phyloP scores from a whole-genome alignment of 352 stramenopile species.

The Phytopythium boreale region DNA sequence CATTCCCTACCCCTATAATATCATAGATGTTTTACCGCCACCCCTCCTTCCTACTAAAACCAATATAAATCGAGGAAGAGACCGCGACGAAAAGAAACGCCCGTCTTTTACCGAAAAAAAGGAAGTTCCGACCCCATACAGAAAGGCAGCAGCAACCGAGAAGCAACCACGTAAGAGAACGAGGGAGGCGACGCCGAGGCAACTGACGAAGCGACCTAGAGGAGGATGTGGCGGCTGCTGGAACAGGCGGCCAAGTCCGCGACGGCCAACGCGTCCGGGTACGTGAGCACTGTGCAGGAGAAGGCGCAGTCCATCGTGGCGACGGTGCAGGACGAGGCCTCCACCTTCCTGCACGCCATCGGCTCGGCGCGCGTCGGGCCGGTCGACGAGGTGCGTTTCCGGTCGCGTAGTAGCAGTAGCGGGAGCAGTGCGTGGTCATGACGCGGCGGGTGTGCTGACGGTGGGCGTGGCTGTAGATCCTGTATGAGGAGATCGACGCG shows the following conservation, averaged over 20 bases:
- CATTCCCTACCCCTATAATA: neutral
- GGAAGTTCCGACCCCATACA: neutral
- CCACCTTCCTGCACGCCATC: constrained; percentile 59
- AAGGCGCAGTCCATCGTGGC: constrained; percentile 71
- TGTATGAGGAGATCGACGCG: constrained; percentile 76
- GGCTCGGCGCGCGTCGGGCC: constrained; percentile 49
- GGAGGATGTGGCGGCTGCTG: constrained; percentile 76
- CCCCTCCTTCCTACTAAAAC: neutral
- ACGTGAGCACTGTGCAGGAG: constrained; percentile 69
- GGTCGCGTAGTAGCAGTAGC: neutral
- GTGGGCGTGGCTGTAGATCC: constrained; percentile 27
- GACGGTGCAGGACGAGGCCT: constrained; percentile 73
- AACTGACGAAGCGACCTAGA: neutral
- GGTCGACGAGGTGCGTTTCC: constrained; percentile 62
- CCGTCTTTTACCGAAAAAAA: neutral
- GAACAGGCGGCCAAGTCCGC: constrained; percentile 74
- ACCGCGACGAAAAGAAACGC: neutral
- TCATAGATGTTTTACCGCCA: neutral
- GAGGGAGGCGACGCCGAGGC: neutral
- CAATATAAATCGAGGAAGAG: neutral
- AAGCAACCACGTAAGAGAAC: neutral
- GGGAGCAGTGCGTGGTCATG: neutral
- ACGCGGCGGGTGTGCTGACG: neutral
- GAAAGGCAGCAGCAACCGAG: neutral
- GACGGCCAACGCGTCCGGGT: constrained; percentile 63